Percentiles rank a stretch among this genome's conserved stretches.
Evolutionary conservation across 2,329 filamentous ascomycete species (phyloP).

Genomic region (Colletotrichum liriopes): DNA sequence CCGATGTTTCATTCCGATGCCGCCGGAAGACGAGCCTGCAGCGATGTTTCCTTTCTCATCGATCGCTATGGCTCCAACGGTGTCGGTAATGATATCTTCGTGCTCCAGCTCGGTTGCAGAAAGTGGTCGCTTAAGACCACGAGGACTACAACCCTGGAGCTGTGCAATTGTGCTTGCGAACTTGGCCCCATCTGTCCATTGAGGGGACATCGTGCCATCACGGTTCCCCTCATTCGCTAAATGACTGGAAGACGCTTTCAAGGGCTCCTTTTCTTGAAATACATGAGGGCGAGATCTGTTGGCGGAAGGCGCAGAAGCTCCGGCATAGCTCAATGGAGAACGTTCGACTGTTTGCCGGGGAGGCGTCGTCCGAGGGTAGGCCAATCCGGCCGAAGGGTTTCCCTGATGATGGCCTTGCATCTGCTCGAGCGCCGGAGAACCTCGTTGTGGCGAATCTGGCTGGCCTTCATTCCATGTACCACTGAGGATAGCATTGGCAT

Average conservation of each 20-base stretch:
- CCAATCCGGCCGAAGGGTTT: slow-evolving; percentile 6
- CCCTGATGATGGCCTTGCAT: slow-evolving; percentile 2
- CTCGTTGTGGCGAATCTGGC: slow-evolving; percentile 67
- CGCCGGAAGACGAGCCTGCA: slow-evolving; percentile 94
- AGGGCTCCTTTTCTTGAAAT: slow-evolving; percentile 9
- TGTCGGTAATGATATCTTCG: slow-evolving; percentile 86
- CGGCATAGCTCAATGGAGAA: slow-evolving; percentile 48
- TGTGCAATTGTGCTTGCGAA: slow-evolving; percentile 35
- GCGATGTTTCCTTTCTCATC: slow-evolving; percentile 90
- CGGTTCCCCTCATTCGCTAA: slow-evolving; percentile 37
- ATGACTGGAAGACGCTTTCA: background rate
- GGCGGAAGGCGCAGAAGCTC: slow-evolving; percentile 32
- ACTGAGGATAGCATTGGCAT: slow-evolving; percentile 68
- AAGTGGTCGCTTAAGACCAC: slow-evolving; percentile 55
- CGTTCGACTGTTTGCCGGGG: slow-evolving; percentile 45
- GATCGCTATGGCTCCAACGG: slow-evolving; percentile 94
- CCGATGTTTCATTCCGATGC: slow-evolving; percentile 98
- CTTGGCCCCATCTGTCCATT: slow-evolving; percentile 31
- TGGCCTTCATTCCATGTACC: slow-evolving; percentile 77
- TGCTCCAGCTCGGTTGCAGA: slow-evolving; percentile 45
- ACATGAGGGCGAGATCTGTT: slow-evolving; percentile 26
- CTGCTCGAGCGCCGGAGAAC: slow-evolving; percentile 44
- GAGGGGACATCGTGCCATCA: slow-evolving; percentile 42
- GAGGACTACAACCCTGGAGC: slow-evolving; percentile 44
- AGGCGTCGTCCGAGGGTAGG: slow-evolving; percentile 22